Evolutionary conservation across 345 rosid genomes (phyloP), one percentile per base, ranked within the genome.

Genomic region (Citrus glauca): DNA sequence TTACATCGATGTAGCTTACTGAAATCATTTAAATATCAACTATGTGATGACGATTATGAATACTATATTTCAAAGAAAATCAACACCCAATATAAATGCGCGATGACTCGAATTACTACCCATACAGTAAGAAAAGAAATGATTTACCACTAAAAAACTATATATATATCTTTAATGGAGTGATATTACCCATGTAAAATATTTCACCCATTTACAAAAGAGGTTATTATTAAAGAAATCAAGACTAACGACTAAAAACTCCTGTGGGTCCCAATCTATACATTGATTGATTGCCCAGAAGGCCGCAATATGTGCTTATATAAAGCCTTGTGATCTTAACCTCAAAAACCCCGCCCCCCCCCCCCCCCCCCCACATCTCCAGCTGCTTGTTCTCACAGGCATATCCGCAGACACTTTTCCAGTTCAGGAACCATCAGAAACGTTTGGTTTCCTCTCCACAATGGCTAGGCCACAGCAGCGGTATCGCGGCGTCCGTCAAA

Each of bases 401-500:
- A 76, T 86, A 68, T 66, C 33, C 78, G 72, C 87, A 74, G 71
- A 79, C 84, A 60, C 84, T 1, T 69, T 14, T 16, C 59, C 20
- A 37, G 56, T 61, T 7, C 42, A 1, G 0, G 25, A 20, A 22
- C 28, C 55, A 19, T 9, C 72, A 7, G 42, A 71, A 68, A 71
- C 79, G 75, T 83, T 84, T 81, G 71, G 6, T 56, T n/a, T 30
- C 45, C 11, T 0, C 55, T 20, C 66, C 69, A 62, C 25, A 48
- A 90, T 90, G 93, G 89, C 90, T 60, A 81, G 89, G 79, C 87
- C 87, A 2, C 95, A 88, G 30, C 95, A 87, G 73, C 89, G 93
- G 68, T 90, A 83, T 62, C 88, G 95, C 9, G 95, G 95, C 27
- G 95, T 91, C 73, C 88, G 95, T 72, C 95, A 91, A 75, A 82